Conservation (phyloP, 2,329 filamentous ascomycete genomes). For the Calycina herbarum region DNA sequence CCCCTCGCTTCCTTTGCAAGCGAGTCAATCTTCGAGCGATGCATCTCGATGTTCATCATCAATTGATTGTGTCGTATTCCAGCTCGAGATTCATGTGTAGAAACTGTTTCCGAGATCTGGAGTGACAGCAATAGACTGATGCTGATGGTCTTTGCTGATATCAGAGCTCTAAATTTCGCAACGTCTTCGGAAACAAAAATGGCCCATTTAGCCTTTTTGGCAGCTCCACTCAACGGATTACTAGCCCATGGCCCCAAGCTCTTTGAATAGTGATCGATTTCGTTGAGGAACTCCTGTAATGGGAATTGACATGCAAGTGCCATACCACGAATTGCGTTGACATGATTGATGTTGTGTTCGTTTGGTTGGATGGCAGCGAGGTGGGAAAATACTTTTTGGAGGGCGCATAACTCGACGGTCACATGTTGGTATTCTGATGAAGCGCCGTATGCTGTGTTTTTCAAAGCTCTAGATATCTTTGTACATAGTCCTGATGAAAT, state of each 20-base stretch:
- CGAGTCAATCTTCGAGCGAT: background rate
- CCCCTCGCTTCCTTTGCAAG: background rate
- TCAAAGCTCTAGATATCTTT: background rate
- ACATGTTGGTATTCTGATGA: constrained; percentile 9
- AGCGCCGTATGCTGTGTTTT: background rate
- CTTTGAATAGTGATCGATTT: constrained; percentile 7
- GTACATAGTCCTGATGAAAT: constrained; percentile 4
- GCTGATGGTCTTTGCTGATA: constrained; percentile 9
- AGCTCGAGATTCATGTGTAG: background rate
- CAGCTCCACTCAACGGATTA: background rate
- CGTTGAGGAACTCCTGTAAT: constrained; percentile 1
- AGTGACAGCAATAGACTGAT: constrained; percentile 7
- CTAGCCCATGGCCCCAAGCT: background rate
- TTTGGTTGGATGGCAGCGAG: background rate
- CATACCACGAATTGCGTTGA: constrained; percentile 12
- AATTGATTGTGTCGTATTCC: background rate
- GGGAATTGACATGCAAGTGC: constrained; percentile 8
- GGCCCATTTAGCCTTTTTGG: constrained; percentile 8
- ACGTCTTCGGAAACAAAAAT: constrained; percentile 7
- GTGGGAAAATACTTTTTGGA: constrained; percentile 2
- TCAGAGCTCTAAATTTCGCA: constrained; percentile 8
- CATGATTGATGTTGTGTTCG: constrained; percentile 4
- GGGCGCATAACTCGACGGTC: background rate
- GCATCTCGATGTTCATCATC: background rate
- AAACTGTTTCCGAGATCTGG: constrained; percentile 2